Conservation (phyloP, 2,329 filamentous ascomycete genomes). For the Aphanoascus verrucosus region DNA sequence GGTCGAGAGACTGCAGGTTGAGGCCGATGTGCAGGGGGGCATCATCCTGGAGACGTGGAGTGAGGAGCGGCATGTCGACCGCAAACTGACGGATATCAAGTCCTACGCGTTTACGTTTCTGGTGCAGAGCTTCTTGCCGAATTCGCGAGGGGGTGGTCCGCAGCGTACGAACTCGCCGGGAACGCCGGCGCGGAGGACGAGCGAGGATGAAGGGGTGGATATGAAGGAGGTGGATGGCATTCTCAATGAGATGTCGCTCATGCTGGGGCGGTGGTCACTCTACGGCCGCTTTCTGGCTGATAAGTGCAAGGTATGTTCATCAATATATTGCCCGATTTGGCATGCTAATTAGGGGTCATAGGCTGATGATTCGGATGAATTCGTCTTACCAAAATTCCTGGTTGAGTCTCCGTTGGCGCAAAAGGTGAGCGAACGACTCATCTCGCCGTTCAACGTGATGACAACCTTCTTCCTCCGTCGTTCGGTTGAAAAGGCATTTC, state of each 20-base stretch:
- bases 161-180: constrained; percentile 69
- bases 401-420: constrained; percentile 65
- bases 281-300: constrained; percentile 81
- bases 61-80: constrained; percentile 74
- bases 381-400: constrained; percentile 63
- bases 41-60: constrained; percentile 94
- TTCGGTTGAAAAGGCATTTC: constrained; percentile 94
- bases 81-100: constrained; percentile 86
- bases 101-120: constrained; percentile 96
- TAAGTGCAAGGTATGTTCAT: constrained; percentile 62
- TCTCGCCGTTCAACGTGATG: constrained; percentile 78
- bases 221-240: constrained; percentile 92
- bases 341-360: neutral
- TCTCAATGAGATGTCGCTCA: constrained; percentile 76
- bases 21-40: constrained; percentile 91
- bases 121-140: constrained; percentile 80
- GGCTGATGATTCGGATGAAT: constrained; percentile 22
- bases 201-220: constrained; percentile 85
- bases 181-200: constrained; percentile 44
- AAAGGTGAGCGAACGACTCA: constrained; percentile 65
- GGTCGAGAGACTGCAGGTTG: constrained; percentile 82
- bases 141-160: constrained; percentile 54
- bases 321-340: constrained; percentile 21
- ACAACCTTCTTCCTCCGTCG: constrained; percentile 93
- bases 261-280: constrained; percentile 86